Percentiles rank a stretch among this genome's conserved stretches.
These are phyloP conservation scores for Suillus weaverae DNA, from an alignment of 768 basidiomycete species.

Conservation along the genomic window DNA sequence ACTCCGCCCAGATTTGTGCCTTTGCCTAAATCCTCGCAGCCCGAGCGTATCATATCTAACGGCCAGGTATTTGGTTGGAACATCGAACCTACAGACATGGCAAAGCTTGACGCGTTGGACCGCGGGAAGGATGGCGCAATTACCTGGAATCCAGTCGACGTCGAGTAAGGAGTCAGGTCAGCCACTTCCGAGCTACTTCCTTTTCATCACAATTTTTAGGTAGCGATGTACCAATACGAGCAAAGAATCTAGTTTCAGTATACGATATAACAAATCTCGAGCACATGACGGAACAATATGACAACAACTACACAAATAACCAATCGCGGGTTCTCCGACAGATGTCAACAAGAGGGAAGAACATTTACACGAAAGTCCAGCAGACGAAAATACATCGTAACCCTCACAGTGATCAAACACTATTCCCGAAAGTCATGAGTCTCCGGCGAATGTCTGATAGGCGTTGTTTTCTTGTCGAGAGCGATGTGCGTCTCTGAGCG, in stretches of 20 bases:
- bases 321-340: too few relatives aligned
- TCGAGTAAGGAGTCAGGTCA: background rate
- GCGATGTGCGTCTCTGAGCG: conserved; percentile 34
- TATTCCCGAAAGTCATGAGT: conserved; percentile 29
- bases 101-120: conserved; percentile 43
- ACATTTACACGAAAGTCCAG: background rate
- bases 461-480: conserved; percentile 34
- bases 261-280: background rate
- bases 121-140: conserved; percentile 43
- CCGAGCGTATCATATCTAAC: conserved; percentile 44
- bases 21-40: conserved; percentile 49
- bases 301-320: background rate
- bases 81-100: conserved; percentile 44
- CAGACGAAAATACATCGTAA: background rate
- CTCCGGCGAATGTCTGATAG: conserved; percentile 42
- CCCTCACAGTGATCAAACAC: background rate
- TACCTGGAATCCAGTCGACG: conserved; percentile 50
- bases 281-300: background rate
- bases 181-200: background rate
- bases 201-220: too few relatives aligned
- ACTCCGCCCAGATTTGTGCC: conserved; percentile 39
- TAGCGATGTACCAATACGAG: background rate
- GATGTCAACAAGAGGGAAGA: background rate
- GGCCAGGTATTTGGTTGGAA: conserved; percentile 47
- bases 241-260: background rate